Evolutionary conservation across 2,329 filamentous ascomycete species (phyloP).

Genomic region (Botrytis galanthina): DNA sequence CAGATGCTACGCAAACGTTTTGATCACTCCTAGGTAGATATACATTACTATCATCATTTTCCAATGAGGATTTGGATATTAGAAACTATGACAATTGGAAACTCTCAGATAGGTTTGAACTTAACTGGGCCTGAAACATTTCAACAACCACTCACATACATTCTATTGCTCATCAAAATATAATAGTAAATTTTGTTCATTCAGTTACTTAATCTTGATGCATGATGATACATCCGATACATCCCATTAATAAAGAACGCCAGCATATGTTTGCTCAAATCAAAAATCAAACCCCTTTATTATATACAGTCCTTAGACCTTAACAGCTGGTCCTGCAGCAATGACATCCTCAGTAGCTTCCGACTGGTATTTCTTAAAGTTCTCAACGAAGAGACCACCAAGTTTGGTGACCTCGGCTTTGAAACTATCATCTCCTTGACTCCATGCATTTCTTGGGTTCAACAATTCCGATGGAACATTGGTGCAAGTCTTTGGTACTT

Average conservation of each 20-base stretch:
- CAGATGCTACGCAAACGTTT: not conserved
- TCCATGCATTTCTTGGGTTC: conserved; percentile 94
- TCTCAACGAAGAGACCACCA: conserved; percentile 84
- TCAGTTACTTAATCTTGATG: not conserved
- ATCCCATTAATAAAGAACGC: not conserved
- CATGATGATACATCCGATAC: not conserved
- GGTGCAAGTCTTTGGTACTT: conserved; percentile 88
- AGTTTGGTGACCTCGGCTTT: conserved; percentile 86
- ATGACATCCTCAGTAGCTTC: conserved; percentile 80
- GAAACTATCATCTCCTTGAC: conserved; percentile 76
- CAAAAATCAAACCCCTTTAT: not conserved
- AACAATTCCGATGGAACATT: conserved; percentile 88
- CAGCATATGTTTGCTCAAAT: not conserved
- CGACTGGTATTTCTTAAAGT: conserved; percentile 93
- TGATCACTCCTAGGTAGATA: not conserved
- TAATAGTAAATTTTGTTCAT: not conserved
- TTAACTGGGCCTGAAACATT: not conserved
- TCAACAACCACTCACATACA: not conserved
- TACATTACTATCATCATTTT: not conserved
- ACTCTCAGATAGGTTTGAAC: not conserved
- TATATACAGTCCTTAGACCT: conserved; percentile 22
- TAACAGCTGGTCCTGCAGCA: conserved; percentile 55
- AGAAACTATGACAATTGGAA: not conserved
- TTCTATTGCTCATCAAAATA: conserved; percentile 9
- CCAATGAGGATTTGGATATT: conserved; percentile 1